Base-by-base conservation (phyloP, 1,284 basidiomycete species). In the Cryptococcus floricola region DNA sequence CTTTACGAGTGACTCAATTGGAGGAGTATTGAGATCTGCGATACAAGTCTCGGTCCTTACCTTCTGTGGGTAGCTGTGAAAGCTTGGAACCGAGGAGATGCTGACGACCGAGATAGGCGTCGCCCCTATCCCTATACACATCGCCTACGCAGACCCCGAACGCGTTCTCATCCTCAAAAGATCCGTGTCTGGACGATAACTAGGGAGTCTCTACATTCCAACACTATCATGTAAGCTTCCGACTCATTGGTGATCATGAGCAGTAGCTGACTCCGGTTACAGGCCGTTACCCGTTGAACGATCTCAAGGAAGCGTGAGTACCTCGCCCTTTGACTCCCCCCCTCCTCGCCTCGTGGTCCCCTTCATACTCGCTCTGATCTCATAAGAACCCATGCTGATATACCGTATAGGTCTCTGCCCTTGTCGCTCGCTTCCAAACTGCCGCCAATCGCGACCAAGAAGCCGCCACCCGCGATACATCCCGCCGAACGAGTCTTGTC, bases 361-460 rank as follows among this genome's bases (percentile, higher is more conserved):
- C 31, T 10, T 10, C 31, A 34, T 34, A 34, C 31, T 34, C 3
- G 23, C 23, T 23, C 23, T 23, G 23, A 23, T 23, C 23, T 2
- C 23, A 23, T 3, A 34, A 34, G 6, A 8, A 10, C 39, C 23
- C 41, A 27, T 13, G n/a, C 39, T 39, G 27, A 38, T 31, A 27
- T 10, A 12, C 31, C 10, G 5, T 8, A 44, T n/a, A 70, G 68
- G 68, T 70, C 6, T 68, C 66, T 5, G 63, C 66, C n/a, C 56
- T 70, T 2, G 68, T 70, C 7, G 68, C 68, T 3, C 58, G 68
- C 5, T 70, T 68, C 50, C 68, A 70, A 49, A 70, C 61, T 8
- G 68, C 66, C 48, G 68, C 68, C 4, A 55, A 68, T 27, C 49
- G 60, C 23, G 63, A 68, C 42, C 43, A 57, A 43, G 66, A 65